Evolutionary conservation across 2,329 filamentous ascomycete genomes (phyloP).

Genomic region (Alternaria postmessia): DNA sequence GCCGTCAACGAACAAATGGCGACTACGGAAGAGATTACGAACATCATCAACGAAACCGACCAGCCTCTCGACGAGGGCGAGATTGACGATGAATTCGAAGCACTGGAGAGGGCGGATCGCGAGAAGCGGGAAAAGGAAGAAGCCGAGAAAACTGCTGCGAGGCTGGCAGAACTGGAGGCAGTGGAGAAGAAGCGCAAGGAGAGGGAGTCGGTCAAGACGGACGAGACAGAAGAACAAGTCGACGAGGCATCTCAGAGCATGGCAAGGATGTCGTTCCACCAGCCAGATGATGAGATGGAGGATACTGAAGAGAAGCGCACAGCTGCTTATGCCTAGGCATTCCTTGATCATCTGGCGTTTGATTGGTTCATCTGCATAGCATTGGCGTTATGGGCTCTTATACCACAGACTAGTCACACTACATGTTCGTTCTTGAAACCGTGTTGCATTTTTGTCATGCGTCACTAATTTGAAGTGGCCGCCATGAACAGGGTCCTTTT

Average conservation of each 20-base stretch:
- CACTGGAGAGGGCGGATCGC: conserved; percentile 74
- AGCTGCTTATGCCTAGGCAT: conserved; percentile 24
- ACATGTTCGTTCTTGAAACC: not conserved
- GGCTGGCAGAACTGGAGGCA: conserved; percentile 46
- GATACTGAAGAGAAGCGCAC: conserved; percentile 15
- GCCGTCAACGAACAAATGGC: conserved; percentile 80
- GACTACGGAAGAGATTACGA: conserved; percentile 76
- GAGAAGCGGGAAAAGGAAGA: conserved; percentile 76
- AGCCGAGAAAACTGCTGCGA: conserved; percentile 58
- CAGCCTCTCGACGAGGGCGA: conserved; percentile 75
- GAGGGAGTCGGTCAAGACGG: conserved; percentile 34
- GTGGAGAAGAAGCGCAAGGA: conserved; percentile 42
- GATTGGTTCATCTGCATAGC: conserved; percentile 26
- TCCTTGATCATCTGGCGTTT: not conserved
- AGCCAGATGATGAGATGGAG: conserved; percentile 34
- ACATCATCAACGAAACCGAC: conserved; percentile 72
- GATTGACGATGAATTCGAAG: conserved; percentile 86
- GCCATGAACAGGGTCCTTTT: not conserved
- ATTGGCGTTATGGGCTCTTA: conserved; percentile 22
- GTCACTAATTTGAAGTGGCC: not conserved
- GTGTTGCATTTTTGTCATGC: not conserved
- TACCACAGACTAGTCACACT: not conserved
- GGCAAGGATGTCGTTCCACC: conserved; percentile 29
- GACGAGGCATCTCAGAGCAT: conserved; percentile 29
- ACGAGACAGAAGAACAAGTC: conserved; percentile 20